phyloP scores from a whole-genome alignment of 2,329 filamentous ascomycete genomes.

The Calonectria pauciramosa region DNA sequence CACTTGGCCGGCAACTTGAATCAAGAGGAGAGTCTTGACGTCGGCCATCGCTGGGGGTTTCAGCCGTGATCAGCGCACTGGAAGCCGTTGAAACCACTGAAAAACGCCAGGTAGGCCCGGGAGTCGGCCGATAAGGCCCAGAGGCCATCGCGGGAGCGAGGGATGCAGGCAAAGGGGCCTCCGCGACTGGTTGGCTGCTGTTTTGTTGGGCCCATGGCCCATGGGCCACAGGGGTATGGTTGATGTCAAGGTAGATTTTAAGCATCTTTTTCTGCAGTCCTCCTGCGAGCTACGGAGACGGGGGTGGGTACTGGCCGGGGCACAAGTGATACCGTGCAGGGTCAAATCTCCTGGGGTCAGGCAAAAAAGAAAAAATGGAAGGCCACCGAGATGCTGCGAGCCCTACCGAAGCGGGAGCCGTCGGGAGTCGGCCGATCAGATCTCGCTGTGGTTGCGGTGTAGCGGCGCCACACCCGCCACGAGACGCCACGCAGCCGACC shows the following conservation, averaged over 20 bases:
- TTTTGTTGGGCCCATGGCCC: conserved; percentile 6
- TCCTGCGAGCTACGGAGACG: not conserved
- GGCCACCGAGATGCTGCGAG: not conserved
- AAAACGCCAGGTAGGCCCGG: conserved; percentile 12
- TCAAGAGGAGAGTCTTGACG: conserved; percentile 8
- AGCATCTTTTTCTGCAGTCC: conserved; percentile 10
- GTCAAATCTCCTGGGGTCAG: not conserved
- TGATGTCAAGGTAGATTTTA: conserved; percentile 6
- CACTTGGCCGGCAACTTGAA: conserved; percentile 5
- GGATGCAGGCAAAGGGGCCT: not conserved
- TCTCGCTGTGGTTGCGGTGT: conserved; percentile 1
- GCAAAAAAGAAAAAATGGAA: not conserved
- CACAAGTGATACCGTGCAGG: not conserved
- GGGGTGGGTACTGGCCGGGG: not conserved
- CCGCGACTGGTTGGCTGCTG: conserved; percentile 21
- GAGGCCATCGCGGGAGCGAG: conserved; percentile 18
- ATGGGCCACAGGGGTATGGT: not conserved
- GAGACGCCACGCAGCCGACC: conserved; percentile 18
- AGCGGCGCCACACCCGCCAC: conserved; percentile 21
- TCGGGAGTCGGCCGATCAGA: conserved; percentile 30
- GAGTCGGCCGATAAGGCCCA: conserved; percentile 26
- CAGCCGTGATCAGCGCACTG: conserved; percentile 13
- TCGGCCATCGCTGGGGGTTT: conserved; percentile 20
- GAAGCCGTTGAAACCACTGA: conserved; percentile 8
- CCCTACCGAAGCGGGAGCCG: conserved; percentile 3